Percentiles rank a stretch among this genome's conserved stretches.
Evolutionary conservation across 2,329 filamentous ascomycete genomes (phyloP).

Genomic region (Cladophialophora immunda): DNA sequence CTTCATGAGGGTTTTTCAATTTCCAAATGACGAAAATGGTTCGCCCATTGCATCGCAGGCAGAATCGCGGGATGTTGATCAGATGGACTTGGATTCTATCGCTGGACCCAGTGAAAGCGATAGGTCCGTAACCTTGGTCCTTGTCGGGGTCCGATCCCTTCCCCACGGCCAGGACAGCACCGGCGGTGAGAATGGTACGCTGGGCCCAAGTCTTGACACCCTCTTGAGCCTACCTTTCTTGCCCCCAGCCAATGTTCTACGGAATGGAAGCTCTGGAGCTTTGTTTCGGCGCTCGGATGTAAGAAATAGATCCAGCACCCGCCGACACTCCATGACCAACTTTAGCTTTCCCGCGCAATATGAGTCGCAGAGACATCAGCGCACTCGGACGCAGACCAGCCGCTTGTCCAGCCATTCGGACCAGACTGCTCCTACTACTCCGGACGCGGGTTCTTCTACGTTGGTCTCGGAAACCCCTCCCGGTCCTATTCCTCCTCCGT

Average conservation of each 20-base stretch:
- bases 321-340: constrained; percentile 63
- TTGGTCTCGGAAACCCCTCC: constrained; percentile 64
- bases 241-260: constrained; percentile 53
- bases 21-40: constrained; percentile 61
- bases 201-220: constrained; percentile 54
- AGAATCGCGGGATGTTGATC: constrained; percentile 44
- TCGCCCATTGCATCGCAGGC: constrained; percentile 41
- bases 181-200: constrained; percentile 45
- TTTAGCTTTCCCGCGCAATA: constrained; percentile 59
- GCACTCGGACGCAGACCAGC: constrained; percentile 43
- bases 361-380: constrained; percentile 63
- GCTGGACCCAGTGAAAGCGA: constrained; percentile 57
- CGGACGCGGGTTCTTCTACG: constrained; percentile 37
- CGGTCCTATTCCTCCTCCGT: constrained; percentile 69
- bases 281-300: constrained; percentile 63
- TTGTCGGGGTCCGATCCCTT: constrained; percentile 74
- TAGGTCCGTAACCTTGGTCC: constrained; percentile 73
- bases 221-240: constrained; percentile 56
- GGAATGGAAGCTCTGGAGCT: constrained; percentile 58
- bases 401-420: constrained; percentile 30
- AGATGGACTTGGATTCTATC: constrained; percentile 52
- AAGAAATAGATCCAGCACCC: constrained; percentile 62
- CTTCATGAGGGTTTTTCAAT: constrained; percentile 74
- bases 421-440: constrained; percentile 14
- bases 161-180: constrained; percentile 59